Evolutionary conservation across 768 basidiomycete genomes (phyloP).

Genomic region (Russula ochroleuca): DNA sequence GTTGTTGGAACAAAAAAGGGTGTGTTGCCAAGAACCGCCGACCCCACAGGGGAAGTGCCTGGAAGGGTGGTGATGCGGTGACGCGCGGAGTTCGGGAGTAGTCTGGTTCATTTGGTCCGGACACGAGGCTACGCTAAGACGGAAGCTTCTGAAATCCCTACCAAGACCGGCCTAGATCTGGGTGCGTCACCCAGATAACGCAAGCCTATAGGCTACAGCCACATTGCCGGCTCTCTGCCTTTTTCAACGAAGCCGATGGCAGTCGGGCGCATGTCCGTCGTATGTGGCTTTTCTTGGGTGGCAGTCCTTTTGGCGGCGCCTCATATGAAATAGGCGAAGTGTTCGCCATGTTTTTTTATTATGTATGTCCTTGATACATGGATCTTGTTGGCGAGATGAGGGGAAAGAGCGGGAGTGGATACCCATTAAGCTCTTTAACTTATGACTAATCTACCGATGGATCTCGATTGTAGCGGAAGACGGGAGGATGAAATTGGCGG

Average conservation of each 20-base stretch:
- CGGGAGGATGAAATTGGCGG: slow-evolving; percentile 39
- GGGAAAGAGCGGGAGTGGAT: slow-evolving; percentile 31
- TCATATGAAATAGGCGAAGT: slow-evolving; percentile 17
- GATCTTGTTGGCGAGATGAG: slow-evolving; percentile 20
- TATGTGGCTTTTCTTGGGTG: slow-evolving; percentile 1
- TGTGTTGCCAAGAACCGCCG: slow-evolving; percentile 26
- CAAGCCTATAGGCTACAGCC: slow-evolving; percentile 16
- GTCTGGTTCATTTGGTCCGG: slow-evolving; percentile 16
- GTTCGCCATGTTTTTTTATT: neutral
- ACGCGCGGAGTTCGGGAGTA: slow-evolving; percentile 28
- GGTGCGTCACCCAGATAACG: slow-evolving; percentile 24
- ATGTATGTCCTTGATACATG: neutral
- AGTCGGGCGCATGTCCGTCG: slow-evolving; percentile 12
- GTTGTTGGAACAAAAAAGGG: slow-evolving; percentile 21
- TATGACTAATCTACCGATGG: slow-evolving; percentile 38
- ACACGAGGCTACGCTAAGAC: slow-evolving; percentile 27
- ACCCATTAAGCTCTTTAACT: slow-evolving; percentile 45
- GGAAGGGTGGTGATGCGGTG: slow-evolving; percentile 21
- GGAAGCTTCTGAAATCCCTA: slow-evolving; percentile 25
- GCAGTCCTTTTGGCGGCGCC: neutral
- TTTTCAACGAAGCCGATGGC: slow-evolving; percentile 11
- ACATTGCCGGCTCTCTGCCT: slow-evolving; percentile 15
- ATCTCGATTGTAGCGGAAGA: slow-evolving; percentile 43
- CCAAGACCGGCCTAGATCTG: slow-evolving; percentile 27
- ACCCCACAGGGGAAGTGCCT: slow-evolving; percentile 28